These are phyloP conservation scores for Quercus agrifolia DNA, from an alignment of 306 rosid genomes.

Conservation along the genomic window DNA sequence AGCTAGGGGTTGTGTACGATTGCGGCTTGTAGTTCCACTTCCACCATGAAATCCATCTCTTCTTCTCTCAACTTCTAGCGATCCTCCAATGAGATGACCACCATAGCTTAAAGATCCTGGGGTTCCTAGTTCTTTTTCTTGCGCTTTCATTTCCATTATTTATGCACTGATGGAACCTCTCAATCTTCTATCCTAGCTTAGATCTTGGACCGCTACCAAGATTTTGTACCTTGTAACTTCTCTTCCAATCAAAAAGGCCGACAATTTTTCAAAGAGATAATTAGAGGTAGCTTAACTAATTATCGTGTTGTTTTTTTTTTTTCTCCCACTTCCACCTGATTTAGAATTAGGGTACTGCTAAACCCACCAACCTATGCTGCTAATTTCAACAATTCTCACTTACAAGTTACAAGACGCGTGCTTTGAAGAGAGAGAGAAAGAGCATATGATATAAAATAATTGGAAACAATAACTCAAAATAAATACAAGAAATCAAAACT, in stretches of 20 bases:
- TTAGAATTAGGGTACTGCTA: neutral
- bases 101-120: neutral
- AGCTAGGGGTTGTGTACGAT: neutral
- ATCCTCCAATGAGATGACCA: neutral
- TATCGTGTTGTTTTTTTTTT: neutral
- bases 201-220: neutral
- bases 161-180: neutral
- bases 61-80: neutral
- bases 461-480: neutral
- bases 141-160: neutral
- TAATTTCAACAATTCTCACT: neutral
- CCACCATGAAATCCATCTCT: neutral
- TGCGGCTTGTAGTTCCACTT: neutral
- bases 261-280: neutral
- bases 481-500: neutral
- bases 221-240: neutral
- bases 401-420: conserved; percentile 11
- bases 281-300: neutral
- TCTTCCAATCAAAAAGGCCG: neutral
- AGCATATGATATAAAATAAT: neutral
- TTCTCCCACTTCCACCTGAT: neutral
- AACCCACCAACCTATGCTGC: neutral
- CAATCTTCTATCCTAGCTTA: neutral
- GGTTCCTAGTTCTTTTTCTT: neutral
- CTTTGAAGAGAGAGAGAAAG: neutral